These are phyloP conservation scores for Graphilbum sp. DNA, from an alignment of 2,329 filamentous ascomycete species.

Conservation along the genomic window DNA sequence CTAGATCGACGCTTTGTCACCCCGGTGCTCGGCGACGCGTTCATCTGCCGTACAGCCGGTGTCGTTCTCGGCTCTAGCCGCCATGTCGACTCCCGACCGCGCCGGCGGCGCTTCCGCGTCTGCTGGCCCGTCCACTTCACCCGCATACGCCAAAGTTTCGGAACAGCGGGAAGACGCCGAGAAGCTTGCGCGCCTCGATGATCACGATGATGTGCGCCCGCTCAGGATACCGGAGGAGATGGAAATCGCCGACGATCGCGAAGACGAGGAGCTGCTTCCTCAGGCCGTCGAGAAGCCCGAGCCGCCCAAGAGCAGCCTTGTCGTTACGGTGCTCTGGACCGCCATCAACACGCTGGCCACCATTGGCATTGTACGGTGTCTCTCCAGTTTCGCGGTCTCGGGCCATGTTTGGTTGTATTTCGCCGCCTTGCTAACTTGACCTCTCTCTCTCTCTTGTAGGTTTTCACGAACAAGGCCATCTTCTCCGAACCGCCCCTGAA, in stretches of 20 bases:
- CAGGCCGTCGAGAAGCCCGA: slow-evolving; percentile 17
- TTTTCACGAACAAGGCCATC: slow-evolving; percentile 56
- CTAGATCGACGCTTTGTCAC: too few species aligned
- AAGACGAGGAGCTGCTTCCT: slow-evolving; percentile 25
- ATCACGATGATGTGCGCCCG: slow-evolving; percentile 14
- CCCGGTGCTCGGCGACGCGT: too few species aligned
- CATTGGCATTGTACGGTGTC: slow-evolving; percentile 38
- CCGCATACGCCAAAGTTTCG: slow-evolving; percentile 11
- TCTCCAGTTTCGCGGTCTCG: not conserved
- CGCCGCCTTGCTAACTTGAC: too few species aligned
- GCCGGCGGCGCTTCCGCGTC: slow-evolving; percentile 16
- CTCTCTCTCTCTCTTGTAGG: too few species aligned
- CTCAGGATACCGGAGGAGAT: slow-evolving; percentile 17
- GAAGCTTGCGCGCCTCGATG: slow-evolving; percentile 15
- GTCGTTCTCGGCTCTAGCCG: slow-evolving; percentile 4
- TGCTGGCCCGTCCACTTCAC: slow-evolving; percentile 8
- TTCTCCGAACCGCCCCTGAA: slow-evolving; percentile 47
- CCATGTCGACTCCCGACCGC: slow-evolving; percentile 12
- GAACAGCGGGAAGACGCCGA: slow-evolving; percentile 16
- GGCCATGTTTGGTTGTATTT: too few species aligned
- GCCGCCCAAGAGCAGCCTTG: slow-evolving; percentile 18
- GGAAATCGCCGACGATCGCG: slow-evolving; percentile 21
- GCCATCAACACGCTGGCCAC: slow-evolving; percentile 44
- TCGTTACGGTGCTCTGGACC: slow-evolving; percentile 36
- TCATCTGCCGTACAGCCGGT: too few species aligned